Evolutionary conservation across 2,329 filamentous ascomycete species (phyloP).

Genomic region (Penicillium fuscoglaucum): DNA sequence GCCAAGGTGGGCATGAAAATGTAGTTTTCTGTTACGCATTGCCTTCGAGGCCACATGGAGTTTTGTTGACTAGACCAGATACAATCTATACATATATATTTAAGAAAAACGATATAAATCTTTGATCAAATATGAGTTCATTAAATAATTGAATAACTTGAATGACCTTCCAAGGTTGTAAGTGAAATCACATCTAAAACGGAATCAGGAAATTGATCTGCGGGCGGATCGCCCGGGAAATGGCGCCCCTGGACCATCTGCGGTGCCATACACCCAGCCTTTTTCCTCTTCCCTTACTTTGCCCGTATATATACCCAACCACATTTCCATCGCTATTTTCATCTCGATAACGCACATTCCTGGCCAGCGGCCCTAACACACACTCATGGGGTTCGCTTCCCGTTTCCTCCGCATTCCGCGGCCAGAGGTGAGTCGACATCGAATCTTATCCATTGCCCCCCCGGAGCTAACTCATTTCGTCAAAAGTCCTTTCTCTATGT

Average conservation of each 20-base stretch:
- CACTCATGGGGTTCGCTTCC: constrained; percentile 40
- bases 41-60: not conserved
- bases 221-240: constrained; percentile 26
- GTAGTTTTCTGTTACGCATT: not conserved
- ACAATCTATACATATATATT: not conserved
- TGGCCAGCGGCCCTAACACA: constrained; percentile 8
- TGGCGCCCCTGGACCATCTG: constrained; percentile 23
- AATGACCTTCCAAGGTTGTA: not conserved
- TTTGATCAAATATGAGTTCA: not conserved
- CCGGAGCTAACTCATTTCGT: constrained; percentile 20
- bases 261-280: constrained; percentile 20
- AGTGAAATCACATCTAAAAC: not conserved
- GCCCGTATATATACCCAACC: constrained; percentile 11
- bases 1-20: not conserved
- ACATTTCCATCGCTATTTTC: constrained; percentile 10
- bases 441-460: constrained; percentile 7
- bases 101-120: not conserved
- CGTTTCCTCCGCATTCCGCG: constrained; percentile 52
- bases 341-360: constrained; percentile 8
- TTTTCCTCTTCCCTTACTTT: constrained; percentile 15
- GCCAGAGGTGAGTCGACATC: constrained; percentile 41
- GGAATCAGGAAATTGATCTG: constrained; percentile 21
- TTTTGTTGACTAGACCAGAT: not conserved
- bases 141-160: not conserved
- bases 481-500: constrained; percentile 77